Evolutionary conservation across 2,329 filamentous ascomycete genomes (phyloP), one percentile per base, ranked within the genome.

Genomic region (Emergomyces orientalis): DNA sequence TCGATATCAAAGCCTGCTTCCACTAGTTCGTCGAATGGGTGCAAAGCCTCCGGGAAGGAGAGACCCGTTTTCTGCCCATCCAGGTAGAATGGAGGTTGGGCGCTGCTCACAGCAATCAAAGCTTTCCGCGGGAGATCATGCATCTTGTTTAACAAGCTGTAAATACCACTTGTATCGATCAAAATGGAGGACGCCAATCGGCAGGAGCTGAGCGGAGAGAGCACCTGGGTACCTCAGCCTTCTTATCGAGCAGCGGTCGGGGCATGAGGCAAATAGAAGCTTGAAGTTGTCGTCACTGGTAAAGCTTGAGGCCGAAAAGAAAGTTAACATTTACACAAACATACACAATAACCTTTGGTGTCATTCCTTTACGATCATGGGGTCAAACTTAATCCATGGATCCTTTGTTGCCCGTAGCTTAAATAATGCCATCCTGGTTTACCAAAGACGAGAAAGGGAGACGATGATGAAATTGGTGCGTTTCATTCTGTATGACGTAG

Each of bases 1-100:
- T 80, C 77, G 63, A 80, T 76, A 62, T 78, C 75, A 70, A 81
- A 79, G 4, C 80, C 79, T 4, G 78, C 77, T 17, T 63, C 57
- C 11, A 61, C 59, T n/a, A 68, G 60, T 39, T 65, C 63, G 27
- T 67, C 57, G 59, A 61, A 68, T 9, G 66, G 61, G 49, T 67
- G 65, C 3, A 68, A 37, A 25, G 62, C 67, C 45, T 68, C 67
- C 3, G 67, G 62, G 56, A 64, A 68, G 32, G 62, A 68, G 22
- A 67, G 59, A 37, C 68, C 68, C 1, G 69, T 70, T 49, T 68
- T 69, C 58, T 67, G 68, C 34, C 68, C 68, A 59, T 71, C 69
- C 30, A 66, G 64, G 61, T 70, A 70, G 49, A 71, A 67, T 13
- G 67, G 69, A 25, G 68, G 68, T 62, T 71, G 65, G 30, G 69